Evolutionary conservation across 139 green algal species (phyloP).

Genomic region (Volvox reticuliferus): DNA sequence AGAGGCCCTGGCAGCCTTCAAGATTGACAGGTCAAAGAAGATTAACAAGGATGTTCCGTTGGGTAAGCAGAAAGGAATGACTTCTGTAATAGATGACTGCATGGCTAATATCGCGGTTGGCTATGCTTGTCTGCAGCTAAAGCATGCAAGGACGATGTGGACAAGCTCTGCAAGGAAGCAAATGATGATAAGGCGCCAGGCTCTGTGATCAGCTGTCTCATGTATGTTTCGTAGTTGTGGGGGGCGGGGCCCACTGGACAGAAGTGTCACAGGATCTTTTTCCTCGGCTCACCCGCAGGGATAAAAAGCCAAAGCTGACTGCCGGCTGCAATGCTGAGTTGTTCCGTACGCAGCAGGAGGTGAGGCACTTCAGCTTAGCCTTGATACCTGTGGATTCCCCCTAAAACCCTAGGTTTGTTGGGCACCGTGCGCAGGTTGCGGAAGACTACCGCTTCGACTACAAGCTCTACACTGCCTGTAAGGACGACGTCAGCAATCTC

Average conservation of each 20-base stretch:
- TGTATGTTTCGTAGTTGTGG: conserved; percentile 27
- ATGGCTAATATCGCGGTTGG: neutral
- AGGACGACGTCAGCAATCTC: conserved; percentile 62
- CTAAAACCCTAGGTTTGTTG: neutral
- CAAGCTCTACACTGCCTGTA: conserved; percentile 71
- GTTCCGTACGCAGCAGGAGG: conserved; percentile 64
- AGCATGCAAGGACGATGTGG: conserved; percentile 81
- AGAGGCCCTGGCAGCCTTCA: conserved; percentile 59
- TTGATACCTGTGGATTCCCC: neutral
- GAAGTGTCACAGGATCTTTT: neutral
- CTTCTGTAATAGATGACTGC: neutral
- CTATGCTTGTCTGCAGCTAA: conserved; percentile 44
- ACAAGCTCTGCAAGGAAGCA: conserved; percentile 70
- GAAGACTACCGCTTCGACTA: conserved; percentile 80
- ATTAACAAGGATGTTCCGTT: conserved; percentile 88
- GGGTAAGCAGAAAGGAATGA: conserved; percentile 45
- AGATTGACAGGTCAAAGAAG: conserved; percentile 68
- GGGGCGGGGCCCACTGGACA: no score
- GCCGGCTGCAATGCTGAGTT: conserved; percentile 71
- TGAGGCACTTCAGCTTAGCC: conserved; percentile 8
- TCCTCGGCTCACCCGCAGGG: conserved; percentile 48
- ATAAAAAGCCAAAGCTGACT: conserved; percentile 63
- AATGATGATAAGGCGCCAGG: conserved; percentile 55
- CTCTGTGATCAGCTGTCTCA: conserved; percentile 74
- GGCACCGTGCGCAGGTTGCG: conserved; percentile 54